Percentiles rank a stretch among this genome's conserved stretches.
Conservation (phyloP, 1,139 yeast species). For the Diutina siamensis region DNA sequence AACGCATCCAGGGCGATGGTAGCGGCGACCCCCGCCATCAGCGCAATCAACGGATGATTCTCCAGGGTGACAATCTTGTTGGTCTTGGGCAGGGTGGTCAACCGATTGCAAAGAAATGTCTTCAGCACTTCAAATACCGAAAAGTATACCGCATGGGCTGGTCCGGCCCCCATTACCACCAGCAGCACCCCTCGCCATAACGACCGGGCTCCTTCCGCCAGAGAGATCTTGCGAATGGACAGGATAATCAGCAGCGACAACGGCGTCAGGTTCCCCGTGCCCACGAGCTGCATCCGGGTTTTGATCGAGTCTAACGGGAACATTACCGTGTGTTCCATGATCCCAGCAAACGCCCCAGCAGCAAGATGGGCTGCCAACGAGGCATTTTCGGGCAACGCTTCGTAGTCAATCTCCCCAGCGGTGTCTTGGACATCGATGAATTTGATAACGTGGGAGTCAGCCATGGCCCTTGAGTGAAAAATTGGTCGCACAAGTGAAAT, state of each 20-base stretch:
- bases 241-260: conserved; percentile 28
- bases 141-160: conserved; percentile 96
- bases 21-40: conserved; percentile 87
- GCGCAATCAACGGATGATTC: conserved; percentile 73
- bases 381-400: conserved; percentile 82
- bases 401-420: conserved; percentile 63
- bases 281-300: conserved; percentile 86
- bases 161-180: conserved; percentile 96
- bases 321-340: conserved; percentile 97
- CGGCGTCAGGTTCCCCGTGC: conserved; percentile 8
- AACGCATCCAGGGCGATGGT: conserved; percentile 89
- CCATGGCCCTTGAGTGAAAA: conserved; percentile 7
- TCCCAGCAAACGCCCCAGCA: conserved; percentile 98
- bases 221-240: conserved; percentile 62
- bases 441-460: conserved; percentile 10
- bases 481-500: background rate
- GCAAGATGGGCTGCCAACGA: conserved; percentile 68
- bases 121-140: conserved; percentile 90
- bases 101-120: conserved; percentile 35
- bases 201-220: conserved; percentile 84
- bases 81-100: conserved; percentile 21
- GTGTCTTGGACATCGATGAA: conserved; percentile 10
- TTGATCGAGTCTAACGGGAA: conserved; percentile 91
- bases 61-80: conserved; percentile 42
- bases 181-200: conserved; percentile 94